phyloP scores from a whole-genome alignment of 2,329 filamentous ascomycete species.

The Fusarium musae region DNA sequence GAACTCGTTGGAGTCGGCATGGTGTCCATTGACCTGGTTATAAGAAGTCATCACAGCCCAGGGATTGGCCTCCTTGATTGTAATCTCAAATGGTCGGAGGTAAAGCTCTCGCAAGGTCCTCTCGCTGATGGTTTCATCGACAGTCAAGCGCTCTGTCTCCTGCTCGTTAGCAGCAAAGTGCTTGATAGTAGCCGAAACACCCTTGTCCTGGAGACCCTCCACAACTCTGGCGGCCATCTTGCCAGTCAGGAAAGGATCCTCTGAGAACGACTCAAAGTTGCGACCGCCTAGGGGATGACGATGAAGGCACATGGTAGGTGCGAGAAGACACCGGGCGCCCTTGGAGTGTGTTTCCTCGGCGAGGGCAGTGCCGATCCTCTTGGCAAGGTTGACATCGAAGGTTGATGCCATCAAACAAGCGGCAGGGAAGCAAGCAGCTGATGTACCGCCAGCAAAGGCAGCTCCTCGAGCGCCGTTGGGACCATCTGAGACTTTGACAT shows the following conservation, averaged over 20 bases:
- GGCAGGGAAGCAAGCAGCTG: slow-evolving; percentile 44
- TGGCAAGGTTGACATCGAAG: slow-evolving; percentile 68
- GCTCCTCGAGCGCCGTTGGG: slow-evolving; percentile 44
- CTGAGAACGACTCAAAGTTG: slow-evolving; percentile 45
- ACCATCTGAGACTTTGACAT: slow-evolving; percentile 42
- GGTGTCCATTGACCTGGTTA: slow-evolving; percentile 55
- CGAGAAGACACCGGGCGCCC: slow-evolving; percentile 74
- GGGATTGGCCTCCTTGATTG: slow-evolving; percentile 53
- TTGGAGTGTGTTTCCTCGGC: slow-evolving; percentile 67
- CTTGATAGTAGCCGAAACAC: slow-evolving; percentile 56
- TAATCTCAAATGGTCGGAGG: slow-evolving; percentile 55
- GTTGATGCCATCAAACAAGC: slow-evolving; percentile 65
- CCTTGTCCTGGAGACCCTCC: slow-evolving; percentile 53
- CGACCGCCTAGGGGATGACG: slow-evolving; percentile 44
- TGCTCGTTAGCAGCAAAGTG: slow-evolving; percentile 58
- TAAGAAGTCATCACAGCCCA: slow-evolving; percentile 52
- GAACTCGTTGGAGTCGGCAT: slow-evolving; percentile 46
- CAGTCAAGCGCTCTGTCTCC: slow-evolving; percentile 44
- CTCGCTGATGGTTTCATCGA: slow-evolving; percentile 44
- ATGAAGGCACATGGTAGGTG: slow-evolving; percentile 46
- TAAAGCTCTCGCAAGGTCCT: slow-evolving; percentile 45
- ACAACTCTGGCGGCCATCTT: slow-evolving; percentile 47
- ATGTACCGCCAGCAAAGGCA: slow-evolving; percentile 39
- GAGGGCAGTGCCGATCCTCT: slow-evolving; percentile 67
- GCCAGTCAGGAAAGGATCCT: slow-evolving; percentile 42